These are phyloP conservation scores for Ramichloridium luteum DNA, from an alignment of 2,329 filamentous ascomycete genomes.

Conservation along the genomic window DNA sequence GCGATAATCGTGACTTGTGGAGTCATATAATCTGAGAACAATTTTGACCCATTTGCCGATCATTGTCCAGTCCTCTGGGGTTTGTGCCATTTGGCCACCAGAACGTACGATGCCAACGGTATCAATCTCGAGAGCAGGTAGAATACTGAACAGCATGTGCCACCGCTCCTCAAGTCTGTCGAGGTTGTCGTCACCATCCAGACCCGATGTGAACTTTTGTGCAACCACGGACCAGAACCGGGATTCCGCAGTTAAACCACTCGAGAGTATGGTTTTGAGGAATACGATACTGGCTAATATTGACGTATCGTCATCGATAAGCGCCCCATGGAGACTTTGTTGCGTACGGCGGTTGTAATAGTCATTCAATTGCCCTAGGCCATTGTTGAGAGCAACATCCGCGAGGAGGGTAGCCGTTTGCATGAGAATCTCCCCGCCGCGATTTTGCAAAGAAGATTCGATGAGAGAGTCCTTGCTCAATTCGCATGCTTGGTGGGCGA, in stretches of 20 bases:
- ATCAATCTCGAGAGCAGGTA: constrained; percentile 44
- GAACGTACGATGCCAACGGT: constrained; percentile 33
- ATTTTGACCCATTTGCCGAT: constrained; percentile 36
- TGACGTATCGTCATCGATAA: constrained; percentile 34
- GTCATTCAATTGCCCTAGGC: constrained; percentile 24
- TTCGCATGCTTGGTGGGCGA: constrained; percentile 20
- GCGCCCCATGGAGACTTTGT: constrained; percentile 32
- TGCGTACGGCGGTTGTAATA: constrained; percentile 36
- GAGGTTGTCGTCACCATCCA: constrained; percentile 14
- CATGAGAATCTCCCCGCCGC: constrained; percentile 24
- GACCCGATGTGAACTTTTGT: neutral
- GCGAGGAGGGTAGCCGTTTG: constrained; percentile 28
- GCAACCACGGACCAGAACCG: constrained; percentile 30
- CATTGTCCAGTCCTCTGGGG: constrained; percentile 39
- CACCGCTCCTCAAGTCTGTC: constrained; percentile 27
- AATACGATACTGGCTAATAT: constrained; percentile 37
- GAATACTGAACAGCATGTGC: constrained; percentile 38
- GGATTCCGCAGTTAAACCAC: constrained; percentile 17
- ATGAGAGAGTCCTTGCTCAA: constrained; percentile 23
- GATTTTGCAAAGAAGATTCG: constrained; percentile 6
- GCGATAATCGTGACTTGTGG: constrained; percentile 28
- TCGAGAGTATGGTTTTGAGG: constrained; percentile 31
- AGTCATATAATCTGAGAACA: constrained; percentile 36
- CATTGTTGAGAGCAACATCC: constrained; percentile 16
- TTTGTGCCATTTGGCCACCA: constrained; percentile 29